These are phyloP conservation scores for Cardamine occulta DNA, from an alignment of 345 rosid species.

Conservation along the genomic window DNA sequence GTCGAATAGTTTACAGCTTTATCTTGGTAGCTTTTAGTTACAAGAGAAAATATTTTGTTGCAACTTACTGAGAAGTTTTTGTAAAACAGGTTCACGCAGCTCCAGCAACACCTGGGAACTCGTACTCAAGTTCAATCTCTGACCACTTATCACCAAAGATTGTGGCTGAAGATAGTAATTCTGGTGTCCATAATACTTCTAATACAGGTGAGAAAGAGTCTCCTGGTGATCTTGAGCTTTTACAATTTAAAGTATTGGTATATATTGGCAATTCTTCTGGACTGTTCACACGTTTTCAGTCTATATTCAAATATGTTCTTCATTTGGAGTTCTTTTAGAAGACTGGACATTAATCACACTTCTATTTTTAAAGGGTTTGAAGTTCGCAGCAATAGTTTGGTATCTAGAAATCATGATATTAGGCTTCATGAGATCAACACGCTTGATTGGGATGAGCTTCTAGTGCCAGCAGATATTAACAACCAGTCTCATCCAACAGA, in stretches of 20 bases:
- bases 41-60: constrained; percentile 17
- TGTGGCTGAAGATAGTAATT: constrained; percentile 69
- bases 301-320: constrained; percentile 3
- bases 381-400: constrained; percentile 55
- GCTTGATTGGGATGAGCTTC: constrained; percentile 97
- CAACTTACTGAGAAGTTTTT: constrained; percentile 29
- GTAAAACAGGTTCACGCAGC: constrained; percentile 63
- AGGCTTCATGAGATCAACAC: constrained; percentile 90
- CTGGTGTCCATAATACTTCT: constrained; percentile 57
- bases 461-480: constrained; percentile 59
- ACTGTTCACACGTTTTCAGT: neutral
- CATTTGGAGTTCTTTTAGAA: constrained; percentile 4
- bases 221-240: constrained; percentile 40
- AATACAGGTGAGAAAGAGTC: constrained; percentile 47
- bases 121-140: constrained; percentile 70
- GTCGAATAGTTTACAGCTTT: constrained; percentile 26
- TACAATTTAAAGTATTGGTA: neutral
- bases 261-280: constrained; percentile 4
- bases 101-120: constrained; percentile 78
- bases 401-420: constrained; percentile 64
- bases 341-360: constrained; percentile 18
- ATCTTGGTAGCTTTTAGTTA: constrained; percentile 22
- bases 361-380: constrained; percentile 42
- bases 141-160: constrained; percentile 65
- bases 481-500: constrained; percentile 43